These are phyloP conservation scores for Chalara sp. DNA, from an alignment of 2,329 filamentous ascomycete genomes.

Conservation along the genomic window DNA sequence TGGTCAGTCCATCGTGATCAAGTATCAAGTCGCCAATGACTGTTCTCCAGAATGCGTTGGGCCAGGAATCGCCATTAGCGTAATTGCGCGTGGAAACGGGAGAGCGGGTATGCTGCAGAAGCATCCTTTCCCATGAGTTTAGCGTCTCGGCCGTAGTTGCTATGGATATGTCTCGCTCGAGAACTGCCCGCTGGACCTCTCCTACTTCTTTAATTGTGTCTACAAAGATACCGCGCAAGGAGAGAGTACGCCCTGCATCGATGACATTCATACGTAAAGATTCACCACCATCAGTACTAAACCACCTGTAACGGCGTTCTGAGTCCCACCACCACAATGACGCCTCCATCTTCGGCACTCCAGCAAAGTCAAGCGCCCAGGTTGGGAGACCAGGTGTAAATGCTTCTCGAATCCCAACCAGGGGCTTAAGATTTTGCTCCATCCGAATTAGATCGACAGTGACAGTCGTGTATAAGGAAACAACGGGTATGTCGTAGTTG, in stretches of 20 bases:
- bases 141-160: neutral
- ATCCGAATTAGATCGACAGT: slow-evolving; percentile 1
- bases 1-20: neutral
- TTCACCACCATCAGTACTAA: neutral
- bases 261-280: neutral
- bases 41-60: neutral
- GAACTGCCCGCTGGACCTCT: neutral
- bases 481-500: neutral
- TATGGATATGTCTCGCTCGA: neutral
- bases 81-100: neutral
- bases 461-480: neutral
- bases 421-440: neutral
- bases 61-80: neutral
- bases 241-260: neutral
- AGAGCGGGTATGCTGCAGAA: neutral
- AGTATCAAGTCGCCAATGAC: neutral
- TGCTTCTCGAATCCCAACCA: neutral
- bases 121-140: neutral
- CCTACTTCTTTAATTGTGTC: neutral
- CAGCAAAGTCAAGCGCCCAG: slow-evolving; percentile 1
- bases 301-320: neutral
- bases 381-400: neutral
- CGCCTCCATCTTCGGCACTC: neutral
- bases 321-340: neutral
- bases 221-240: neutral